Base-by-base conservation (phyloP, 2,329 filamentous ascomycete species). In the Orbilia oligospora region DNA sequence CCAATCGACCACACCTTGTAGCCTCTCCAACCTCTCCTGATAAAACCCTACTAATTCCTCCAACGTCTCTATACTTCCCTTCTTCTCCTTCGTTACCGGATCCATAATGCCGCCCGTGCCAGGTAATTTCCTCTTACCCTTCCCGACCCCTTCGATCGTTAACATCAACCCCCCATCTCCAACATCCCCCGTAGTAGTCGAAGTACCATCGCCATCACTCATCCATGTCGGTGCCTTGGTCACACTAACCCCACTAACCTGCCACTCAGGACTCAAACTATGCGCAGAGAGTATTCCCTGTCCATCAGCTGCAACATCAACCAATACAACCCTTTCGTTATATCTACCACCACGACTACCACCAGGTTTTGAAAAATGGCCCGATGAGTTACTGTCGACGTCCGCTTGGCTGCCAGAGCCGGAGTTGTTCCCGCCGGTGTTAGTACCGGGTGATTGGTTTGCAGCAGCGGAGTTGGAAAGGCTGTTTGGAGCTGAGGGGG, bases 201-300 rank as follows among this genome's bases (percentile, higher is more conserved):
- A 84, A 84, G 51, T 84, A 0, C 87, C 87, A 53, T 89, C 86
- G 56, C 90, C 89, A 27, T 84, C 86, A 51, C 86, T 87, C 51
- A 89, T 88, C 83, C 90, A 92, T 1, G 89, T 91, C 0, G 91
- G 91, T 16, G 91, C 91, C 9, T 86, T 86, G 6, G 86, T 85
- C 9, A 92, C 84, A 9, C 85, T 84, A 0, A 88, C 87, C 16
- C 85, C 84, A 38, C 89, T 85, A 14, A 91, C 87, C 81, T 91
- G 90, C 91, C 95, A 98, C 63, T 91, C 89, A 0, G 90, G 86
- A 8, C 90, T 92, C 12, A 97, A 85, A 79, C 91, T 94, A 49
- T 91, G 90, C 0, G 92, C 91, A 71, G 89, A 90, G 0, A 88
- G 86, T 0, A 98, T 89, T 27, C 85, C 84, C 84, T 88, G 89